phyloP scores from a whole-genome alignment of 805 yeast species.

The Saccharomycopsis sp. region DNA sequence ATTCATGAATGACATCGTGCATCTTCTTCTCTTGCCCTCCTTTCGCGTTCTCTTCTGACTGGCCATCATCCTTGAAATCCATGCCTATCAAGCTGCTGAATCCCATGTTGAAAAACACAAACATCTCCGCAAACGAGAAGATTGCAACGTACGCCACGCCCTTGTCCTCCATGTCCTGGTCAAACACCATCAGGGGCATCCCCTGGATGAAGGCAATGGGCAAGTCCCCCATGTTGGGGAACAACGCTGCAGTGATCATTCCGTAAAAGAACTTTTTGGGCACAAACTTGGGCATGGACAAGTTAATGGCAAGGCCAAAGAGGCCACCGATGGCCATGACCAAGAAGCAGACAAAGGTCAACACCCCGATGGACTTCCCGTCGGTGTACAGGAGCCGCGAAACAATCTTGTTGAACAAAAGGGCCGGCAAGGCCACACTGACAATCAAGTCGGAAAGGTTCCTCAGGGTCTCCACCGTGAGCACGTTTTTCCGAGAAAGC shows the following conservation, averaged over 20 bases:
- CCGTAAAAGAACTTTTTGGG: constrained; percentile 45
- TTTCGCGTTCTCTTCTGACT: too few species aligned
- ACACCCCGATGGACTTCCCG: constrained; percentile 44
- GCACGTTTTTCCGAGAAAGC: constrained; percentile 47
- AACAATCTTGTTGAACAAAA: constrained; percentile 45
- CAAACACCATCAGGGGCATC: constrained; percentile 29
- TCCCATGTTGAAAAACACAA: constrained; percentile 37
- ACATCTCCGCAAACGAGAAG: constrained; percentile 34
- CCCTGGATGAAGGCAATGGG: constrained; percentile 49
- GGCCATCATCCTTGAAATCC: constrained; percentile 27
- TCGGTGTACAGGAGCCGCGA: constrained; percentile 41
- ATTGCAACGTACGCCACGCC: constrained; percentile 46
- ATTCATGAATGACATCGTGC: constrained; percentile 8
- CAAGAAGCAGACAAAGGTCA: constrained; percentile 26
- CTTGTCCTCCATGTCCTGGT: constrained; percentile 31
- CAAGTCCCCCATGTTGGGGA: constrained; percentile 43
- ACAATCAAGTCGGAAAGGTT: constrained; percentile 48
- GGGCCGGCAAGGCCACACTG: constrained; percentile 44
- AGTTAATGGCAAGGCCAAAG: constrained; percentile 26
- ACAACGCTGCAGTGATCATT: constrained; percentile 38
- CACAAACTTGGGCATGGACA: constrained; percentile 30
- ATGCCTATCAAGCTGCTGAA: constrained; percentile 32
- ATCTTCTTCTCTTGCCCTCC: constrained; percentile 13
- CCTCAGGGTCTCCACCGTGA: constrained; percentile 53
- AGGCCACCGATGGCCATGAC: constrained; percentile 27